A percentile compares a stretch with the other conserved stretches of the same genome.
Evolutionary conservation across 2,329 filamentous ascomycete genomes (phyloP).

Genomic region (Penicillium sp.): DNA sequence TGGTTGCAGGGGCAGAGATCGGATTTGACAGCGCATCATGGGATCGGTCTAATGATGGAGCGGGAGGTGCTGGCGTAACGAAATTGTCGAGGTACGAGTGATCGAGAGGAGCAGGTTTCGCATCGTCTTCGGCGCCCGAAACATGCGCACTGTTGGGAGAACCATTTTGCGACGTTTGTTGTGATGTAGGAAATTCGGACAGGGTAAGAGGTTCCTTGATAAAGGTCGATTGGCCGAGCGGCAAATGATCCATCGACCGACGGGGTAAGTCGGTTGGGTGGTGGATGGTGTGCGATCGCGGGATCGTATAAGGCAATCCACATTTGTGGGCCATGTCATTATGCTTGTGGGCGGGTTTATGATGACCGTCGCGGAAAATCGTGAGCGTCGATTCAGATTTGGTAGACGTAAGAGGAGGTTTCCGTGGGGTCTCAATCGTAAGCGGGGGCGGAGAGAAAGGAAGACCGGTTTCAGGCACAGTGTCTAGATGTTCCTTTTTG

Average conservation of each 20-base stretch:
- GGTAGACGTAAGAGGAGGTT: conserved; percentile 56
- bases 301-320: conserved; percentile 62
- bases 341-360: conserved; percentile 63
- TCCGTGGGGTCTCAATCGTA: conserved; percentile 48
- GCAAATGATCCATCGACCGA: conserved; percentile 54
- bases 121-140: conserved; percentile 25
- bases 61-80: conserved; percentile 19
- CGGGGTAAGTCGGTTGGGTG: conserved; percentile 46
- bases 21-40: conserved; percentile 21
- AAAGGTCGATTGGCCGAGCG: conserved; percentile 36
- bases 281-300: conserved; percentile 52
- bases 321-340: conserved; percentile 64
- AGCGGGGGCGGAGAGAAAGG: conserved; percentile 38
- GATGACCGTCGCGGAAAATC: conserved; percentile 62
- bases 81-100: conserved; percentile 34
- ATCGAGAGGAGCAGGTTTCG: conserved; percentile 28
- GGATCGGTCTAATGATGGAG: conserved; percentile 24
- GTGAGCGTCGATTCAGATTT: conserved; percentile 61
- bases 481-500: conserved; percentile 57
- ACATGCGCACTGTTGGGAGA: conserved; percentile 44
- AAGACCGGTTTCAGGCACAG: conserved; percentile 48
- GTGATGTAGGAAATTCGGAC: conserved; percentile 18
- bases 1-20: conserved; percentile 24
- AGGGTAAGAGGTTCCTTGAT: conserved; percentile 30
- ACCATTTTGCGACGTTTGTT: conserved; percentile 38